A percentile compares a stretch with the other conserved stretches of the same genome.
These are phyloP conservation scores for Penicillium steckii DNA, from an alignment of 495 filamentous ascomycete species.

Conservation along the genomic window DNA sequence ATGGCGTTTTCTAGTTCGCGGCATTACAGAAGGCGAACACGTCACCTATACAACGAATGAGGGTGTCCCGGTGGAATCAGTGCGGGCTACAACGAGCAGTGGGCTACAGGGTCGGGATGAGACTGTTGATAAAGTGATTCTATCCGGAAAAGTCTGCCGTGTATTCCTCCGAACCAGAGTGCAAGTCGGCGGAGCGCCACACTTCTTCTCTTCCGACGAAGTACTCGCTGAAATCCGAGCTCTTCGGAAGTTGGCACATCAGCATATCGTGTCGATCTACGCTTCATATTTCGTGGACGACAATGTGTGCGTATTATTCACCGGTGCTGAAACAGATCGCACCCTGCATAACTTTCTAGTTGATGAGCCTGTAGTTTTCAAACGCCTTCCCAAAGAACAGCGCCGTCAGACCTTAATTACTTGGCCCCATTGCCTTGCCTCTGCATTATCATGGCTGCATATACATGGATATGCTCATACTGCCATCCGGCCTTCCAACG, in stretches of 20 bases:
- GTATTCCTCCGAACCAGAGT: conserved; percentile 72
- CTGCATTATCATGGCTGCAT: conserved; percentile 77
- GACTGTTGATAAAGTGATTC: conserved; percentile 67
- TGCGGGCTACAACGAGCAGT: conserved; percentile 50
- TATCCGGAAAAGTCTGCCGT: conserved; percentile 37
- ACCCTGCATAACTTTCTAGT: conserved; percentile 77
- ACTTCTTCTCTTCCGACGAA: conserved; percentile 60
- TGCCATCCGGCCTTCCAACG: conserved; percentile 80
- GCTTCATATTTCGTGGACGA: conserved; percentile 76
- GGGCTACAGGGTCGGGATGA: conserved; percentile 47
- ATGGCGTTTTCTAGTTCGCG: conserved; percentile 74
- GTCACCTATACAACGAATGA: conserved; percentile 74
- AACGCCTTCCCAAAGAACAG: conserved; percentile 68
- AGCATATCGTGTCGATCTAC: conserved; percentile 78
- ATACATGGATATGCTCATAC: conserved; percentile 68
- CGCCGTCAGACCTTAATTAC: conserved; percentile 68
- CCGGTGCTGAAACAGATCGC: conserved; percentile 64
- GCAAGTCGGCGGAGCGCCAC: conserved; percentile 56
- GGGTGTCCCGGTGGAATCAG: conserved; percentile 73
- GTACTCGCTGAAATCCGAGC: conserved; percentile 67
- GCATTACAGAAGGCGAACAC: conserved; percentile 68
- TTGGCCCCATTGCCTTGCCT: conserved; percentile 85
- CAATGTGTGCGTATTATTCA: conserved; percentile 73
- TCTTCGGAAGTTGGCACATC: conserved; percentile 64
- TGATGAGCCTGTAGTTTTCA: conserved; percentile 63